Evolutionary conservation across 2,329 filamentous ascomycete genomes (phyloP).

Genomic region (Clonostachys sp.): DNA sequence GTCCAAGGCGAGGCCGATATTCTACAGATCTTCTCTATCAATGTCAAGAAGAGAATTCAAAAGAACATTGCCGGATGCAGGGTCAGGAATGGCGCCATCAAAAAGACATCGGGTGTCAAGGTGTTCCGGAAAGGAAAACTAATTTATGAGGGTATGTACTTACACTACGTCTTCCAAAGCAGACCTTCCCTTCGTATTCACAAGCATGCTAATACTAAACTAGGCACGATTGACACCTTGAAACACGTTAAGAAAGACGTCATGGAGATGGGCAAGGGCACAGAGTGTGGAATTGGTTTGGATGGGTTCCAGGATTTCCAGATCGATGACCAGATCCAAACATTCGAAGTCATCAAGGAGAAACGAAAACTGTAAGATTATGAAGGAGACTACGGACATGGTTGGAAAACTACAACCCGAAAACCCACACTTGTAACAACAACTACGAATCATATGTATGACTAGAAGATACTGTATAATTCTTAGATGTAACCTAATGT

Average conservation of each 20-base stretch:
- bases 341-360: conserved; percentile 74
- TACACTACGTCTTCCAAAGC: conserved; percentile 1
- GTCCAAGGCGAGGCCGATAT: conserved; percentile 89
- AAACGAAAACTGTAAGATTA: conserved; percentile 51
- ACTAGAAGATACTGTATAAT: background rate
- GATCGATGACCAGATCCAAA: conserved; percentile 81
- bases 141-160: conserved; percentile 73
- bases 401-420: conserved; percentile 1
- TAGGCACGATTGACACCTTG: conserved; percentile 74
- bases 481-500: too few relatives aligned
- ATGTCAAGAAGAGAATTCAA: conserved; percentile 64
- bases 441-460: conserved; percentile 3
- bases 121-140: conserved; percentile 67
- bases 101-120: conserved; percentile 58
- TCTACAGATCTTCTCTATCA: conserved; percentile 78
- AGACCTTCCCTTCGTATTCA: background rate
- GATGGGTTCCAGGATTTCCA: conserved; percentile 73
- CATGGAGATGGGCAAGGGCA: conserved; percentile 81
- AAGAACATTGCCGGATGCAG: conserved; percentile 82
- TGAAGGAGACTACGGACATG: background rate
- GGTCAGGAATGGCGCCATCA: conserved; percentile 75
- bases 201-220: background rate
- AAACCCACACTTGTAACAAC: conserved; percentile 1
- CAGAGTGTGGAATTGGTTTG: conserved; percentile 90
- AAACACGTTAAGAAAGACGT: conserved; percentile 94